Evolutionary conservation across 495 filamentous ascomycete species (phyloP).

Genomic region (Tuber indicum): DNA sequence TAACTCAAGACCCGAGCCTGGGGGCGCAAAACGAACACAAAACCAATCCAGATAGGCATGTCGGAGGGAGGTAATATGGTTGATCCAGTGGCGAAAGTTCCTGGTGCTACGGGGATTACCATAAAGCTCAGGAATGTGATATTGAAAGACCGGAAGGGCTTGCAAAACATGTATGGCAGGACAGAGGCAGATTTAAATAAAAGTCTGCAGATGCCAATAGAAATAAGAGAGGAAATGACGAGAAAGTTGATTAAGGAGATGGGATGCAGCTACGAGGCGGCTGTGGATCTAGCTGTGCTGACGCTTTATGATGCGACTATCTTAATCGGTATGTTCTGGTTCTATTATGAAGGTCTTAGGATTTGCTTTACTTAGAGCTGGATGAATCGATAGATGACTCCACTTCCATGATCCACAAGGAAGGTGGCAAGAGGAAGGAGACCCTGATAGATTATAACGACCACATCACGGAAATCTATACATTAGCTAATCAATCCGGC

Average conservation of each 20-base stretch:
- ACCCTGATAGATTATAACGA: constrained; percentile 56
- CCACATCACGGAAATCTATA: constrained; percentile 54
- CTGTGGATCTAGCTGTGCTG: constrained; percentile 11
- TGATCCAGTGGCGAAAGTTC: too few relatives aligned
- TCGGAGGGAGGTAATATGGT: too few relatives aligned
- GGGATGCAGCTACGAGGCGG: constrained; percentile 13
- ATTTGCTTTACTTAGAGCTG: neutral
- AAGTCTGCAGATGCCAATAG: neutral
- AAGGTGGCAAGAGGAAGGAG: constrained; percentile 52
- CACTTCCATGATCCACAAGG: constrained; percentile 61
- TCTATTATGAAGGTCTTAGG: neutral
- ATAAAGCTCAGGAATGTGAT: neutral
- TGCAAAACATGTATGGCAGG: neutral
- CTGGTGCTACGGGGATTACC: too few relatives aligned
- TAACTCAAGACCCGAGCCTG: too few relatives aligned
- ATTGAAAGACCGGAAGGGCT: neutral
- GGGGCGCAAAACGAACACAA: too few relatives aligned
- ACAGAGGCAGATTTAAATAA: neutral
- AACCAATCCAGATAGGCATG: too few relatives aligned
- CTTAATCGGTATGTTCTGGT: constrained; percentile 20
- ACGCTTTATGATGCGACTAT: constrained; percentile 24
- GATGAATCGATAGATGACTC: constrained; percentile 52
- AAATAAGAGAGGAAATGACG: neutral
- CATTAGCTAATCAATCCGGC: constrained; percentile 60
- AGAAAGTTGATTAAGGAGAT: neutral